phyloP scores from a whole-genome alignment of 2,329 filamentous ascomycete species.

The Trichophyton simii region DNA sequence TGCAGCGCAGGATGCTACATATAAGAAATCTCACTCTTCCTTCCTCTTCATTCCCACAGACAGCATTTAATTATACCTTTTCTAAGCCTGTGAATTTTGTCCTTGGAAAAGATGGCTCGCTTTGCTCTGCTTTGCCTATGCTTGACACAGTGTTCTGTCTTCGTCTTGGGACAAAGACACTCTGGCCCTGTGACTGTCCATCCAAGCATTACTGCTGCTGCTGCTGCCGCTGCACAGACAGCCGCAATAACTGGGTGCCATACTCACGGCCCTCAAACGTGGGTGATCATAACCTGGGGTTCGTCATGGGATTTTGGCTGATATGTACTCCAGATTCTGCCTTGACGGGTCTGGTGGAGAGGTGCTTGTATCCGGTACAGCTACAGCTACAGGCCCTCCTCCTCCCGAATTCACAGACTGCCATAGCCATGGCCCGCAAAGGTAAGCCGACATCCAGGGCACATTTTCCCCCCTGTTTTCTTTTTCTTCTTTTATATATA shows the following conservation, averaged over 20 bases:
- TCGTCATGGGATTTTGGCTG: not conserved
- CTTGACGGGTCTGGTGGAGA: conserved; percentile 26
- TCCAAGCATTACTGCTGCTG: conserved; percentile 19
- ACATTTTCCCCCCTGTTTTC: not conserved
- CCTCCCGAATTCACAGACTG: conserved; percentile 53
- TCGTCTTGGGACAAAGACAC: conserved; percentile 14
- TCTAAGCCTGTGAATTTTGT: not conserved
- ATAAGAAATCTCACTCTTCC: not conserved
- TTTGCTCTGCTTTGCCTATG: not conserved
- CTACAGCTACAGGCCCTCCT: conserved; percentile 44
- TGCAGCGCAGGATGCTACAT: not conserved
- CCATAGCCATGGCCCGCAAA: conserved; percentile 47
- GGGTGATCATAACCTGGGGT: not conserved
- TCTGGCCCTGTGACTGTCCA: conserved; percentile 15
- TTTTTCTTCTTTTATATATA: not conserved
- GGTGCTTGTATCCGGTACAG: conserved; percentile 29
- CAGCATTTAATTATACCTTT: not conserved
- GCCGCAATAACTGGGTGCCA: conserved; percentile 44
- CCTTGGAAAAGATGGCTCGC: not conserved
- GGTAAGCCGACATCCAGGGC: conserved; percentile 33
- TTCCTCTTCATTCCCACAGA: not conserved
- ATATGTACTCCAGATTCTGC: conserved; percentile 21
- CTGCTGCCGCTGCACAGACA: conserved; percentile 21
- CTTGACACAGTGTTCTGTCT: not conserved
- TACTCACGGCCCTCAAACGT: conserved; percentile 36